Conservation (phyloP, 768 basidiomycete species). For the Podaxis carcinomalis region DNA sequence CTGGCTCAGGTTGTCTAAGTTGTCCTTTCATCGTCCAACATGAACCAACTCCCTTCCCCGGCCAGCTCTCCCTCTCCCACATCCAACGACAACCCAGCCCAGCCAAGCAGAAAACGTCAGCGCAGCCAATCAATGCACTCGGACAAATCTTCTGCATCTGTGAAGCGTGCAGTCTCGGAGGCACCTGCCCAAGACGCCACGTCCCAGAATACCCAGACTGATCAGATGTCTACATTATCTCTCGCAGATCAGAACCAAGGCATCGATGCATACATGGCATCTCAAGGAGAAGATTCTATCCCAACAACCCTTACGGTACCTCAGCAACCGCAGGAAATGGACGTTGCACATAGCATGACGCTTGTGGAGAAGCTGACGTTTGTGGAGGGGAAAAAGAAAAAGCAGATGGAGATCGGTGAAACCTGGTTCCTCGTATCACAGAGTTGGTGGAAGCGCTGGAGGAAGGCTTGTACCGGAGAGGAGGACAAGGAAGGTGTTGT, state of each 20-base stretch:
- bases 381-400: conserved; percentile 42
- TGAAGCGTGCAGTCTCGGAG: conserved; percentile 79
- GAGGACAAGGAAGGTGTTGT: conserved; percentile 64
- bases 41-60: conserved; percentile 46
- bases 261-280: conserved; percentile 67
- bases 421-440: conserved; percentile 76
- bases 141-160: conserved; percentile 63
- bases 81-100: conserved; percentile 31
- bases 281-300: conserved; percentile 43
- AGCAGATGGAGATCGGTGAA: conserved; percentile 58
- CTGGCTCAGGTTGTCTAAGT: neutral
- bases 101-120: conserved; percentile 60
- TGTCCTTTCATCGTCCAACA: conserved; percentile 19
- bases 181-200: conserved; percentile 42
- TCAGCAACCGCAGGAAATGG: conserved; percentile 13
- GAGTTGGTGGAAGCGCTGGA: conserved; percentile 74
- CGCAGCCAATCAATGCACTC: conserved; percentile 76
- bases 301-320: conserved; percentile 24
- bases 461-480: conserved; percentile 64
- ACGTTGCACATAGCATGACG: conserved; percentile 23
- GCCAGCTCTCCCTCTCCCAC: conserved; percentile 41
- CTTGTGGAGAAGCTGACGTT: conserved; percentile 44
- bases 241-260: conserved; percentile 43
- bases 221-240: conserved; percentile 40
- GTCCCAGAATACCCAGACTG: conserved; percentile 32